A percentile compares a stretch with the other conserved stretches of the same genome.
Conservation (phyloP, 176 grass and related monocot species). For the Saccharum officinarum region DNA sequence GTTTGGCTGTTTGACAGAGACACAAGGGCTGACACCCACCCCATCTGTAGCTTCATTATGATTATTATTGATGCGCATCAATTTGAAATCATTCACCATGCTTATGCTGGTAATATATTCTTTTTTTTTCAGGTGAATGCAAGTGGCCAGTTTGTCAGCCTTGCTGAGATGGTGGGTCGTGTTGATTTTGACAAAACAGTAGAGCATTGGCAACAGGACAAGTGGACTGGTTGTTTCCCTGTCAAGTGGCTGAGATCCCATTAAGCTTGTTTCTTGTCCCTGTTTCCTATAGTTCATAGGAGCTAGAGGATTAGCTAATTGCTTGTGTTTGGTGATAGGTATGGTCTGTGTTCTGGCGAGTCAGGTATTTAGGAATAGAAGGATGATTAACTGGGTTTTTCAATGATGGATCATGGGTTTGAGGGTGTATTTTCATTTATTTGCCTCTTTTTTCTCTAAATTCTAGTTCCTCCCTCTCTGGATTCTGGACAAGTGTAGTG, state of each 20-base stretch:
- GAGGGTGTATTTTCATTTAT: slow-evolving; percentile 14
- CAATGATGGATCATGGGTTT: slow-evolving; percentile 39
- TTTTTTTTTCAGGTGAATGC: too few relatives aligned
- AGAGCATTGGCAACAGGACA: too few relatives aligned
- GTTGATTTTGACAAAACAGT: too few relatives aligned
- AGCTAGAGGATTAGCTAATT: slow-evolving; percentile 22
- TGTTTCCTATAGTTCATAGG: slow-evolving; percentile 20
- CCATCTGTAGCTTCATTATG: too few relatives aligned
- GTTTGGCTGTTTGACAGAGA: too few relatives aligned
- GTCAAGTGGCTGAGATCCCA: background rate
- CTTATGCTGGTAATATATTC: too few relatives aligned
- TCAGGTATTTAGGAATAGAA: slow-evolving; percentile 29
- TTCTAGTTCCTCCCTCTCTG: background rate
- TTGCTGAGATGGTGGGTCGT: too few relatives aligned
- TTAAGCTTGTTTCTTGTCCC: slow-evolving; percentile 14
- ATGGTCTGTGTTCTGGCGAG: background rate
- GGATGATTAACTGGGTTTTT: slow-evolving; percentile 34
- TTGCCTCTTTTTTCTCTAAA: background rate
- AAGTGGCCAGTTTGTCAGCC: too few relatives aligned
- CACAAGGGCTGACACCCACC: too few relatives aligned
- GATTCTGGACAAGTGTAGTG: background rate
- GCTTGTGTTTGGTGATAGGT: slow-evolving; percentile 35
- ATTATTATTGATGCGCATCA: too few relatives aligned
- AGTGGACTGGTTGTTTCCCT: too few relatives aligned
- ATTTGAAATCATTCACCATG: too few relatives aligned